Percentiles rank a stretch among this genome's conserved stretches.
Conservation (phyloP, 768 basidiomycete species). For the Dictyophora rubrovolvata region DNA sequence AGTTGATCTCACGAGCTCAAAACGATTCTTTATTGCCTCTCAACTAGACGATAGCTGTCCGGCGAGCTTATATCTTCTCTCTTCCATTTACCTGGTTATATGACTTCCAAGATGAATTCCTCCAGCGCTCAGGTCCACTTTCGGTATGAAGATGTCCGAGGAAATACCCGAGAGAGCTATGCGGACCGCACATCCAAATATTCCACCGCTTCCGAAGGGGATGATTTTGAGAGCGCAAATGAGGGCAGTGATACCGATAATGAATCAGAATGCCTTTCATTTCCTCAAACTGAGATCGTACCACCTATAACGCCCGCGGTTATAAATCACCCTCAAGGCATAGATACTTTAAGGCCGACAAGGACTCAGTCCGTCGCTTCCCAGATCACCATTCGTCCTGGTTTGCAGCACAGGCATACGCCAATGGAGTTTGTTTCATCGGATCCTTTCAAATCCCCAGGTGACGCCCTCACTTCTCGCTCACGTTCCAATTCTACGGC, state of each 20-base stretch:
- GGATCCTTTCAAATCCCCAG: not conserved
- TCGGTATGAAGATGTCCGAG: not conserved
- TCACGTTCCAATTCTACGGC: not conserved
- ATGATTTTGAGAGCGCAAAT: not conserved
- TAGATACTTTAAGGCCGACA: not conserved
- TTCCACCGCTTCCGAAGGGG: not conserved
- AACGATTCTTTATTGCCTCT: too few relatives aligned
- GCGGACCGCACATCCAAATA: not conserved
- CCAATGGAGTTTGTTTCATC: not conserved
- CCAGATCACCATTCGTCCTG: not conserved
- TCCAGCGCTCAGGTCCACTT: not conserved
- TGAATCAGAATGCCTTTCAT: not conserved
- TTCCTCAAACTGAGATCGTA: not conserved
- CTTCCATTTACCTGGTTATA: not conserved
- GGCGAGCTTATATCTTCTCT: too few relatives aligned
- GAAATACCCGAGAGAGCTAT: not conserved
- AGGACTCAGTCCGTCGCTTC: not conserved
- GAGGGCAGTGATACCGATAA: not conserved
- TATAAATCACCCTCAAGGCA: not conserved
- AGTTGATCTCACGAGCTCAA: too few relatives aligned
- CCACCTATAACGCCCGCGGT: not conserved
- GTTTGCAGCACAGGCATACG: not conserved
- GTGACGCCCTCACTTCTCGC: not conserved
- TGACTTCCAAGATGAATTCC: not conserved
- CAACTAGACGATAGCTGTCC: too few relatives aligned